Conservation (phyloP, 495 filamentous ascomycete genomes). For the Cercophora scortea region DNA sequence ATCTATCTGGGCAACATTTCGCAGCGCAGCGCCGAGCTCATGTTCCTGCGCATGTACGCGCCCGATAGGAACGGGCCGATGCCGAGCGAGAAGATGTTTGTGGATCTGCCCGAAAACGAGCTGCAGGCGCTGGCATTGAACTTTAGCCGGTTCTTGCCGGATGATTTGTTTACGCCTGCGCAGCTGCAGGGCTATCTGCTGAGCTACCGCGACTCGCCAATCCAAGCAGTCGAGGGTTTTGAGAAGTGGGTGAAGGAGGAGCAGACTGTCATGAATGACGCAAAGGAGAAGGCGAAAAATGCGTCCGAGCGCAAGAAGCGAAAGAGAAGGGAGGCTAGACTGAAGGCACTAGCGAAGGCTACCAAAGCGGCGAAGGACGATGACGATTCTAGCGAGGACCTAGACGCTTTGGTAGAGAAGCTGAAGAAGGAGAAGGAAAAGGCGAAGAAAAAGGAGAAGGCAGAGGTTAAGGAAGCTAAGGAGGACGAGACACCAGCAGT, state of each 20-base stretch:
- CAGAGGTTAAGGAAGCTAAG: neutral
- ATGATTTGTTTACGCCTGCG: conserved; percentile 53
- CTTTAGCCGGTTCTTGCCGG: conserved; percentile 46
- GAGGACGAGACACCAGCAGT: neutral
- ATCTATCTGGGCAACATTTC: conserved; percentile 49
- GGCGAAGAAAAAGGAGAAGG: neutral
- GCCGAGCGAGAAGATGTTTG: conserved; percentile 2
- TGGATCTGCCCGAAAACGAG: conserved; percentile 10
- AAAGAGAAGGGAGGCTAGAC: conserved; percentile 7
- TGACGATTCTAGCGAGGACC: neutral
- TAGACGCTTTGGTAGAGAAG: neutral
- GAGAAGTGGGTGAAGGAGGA: conserved; percentile 39
- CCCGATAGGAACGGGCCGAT: conserved; percentile 13
- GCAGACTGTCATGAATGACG: conserved; percentile 12
- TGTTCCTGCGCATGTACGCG: conserved; percentile 45
- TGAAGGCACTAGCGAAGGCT: neutral
- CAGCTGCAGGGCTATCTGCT: conserved; percentile 62
- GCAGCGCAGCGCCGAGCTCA: conserved; percentile 31
- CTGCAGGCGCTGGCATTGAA: conserved; percentile 37
- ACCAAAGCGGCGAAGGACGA: neutral
- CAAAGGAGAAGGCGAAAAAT: conserved; percentile 10
- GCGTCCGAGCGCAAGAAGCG: conserved; percentile 7
- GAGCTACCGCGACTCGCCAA: conserved; percentile 43
- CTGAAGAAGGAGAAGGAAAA: neutral
- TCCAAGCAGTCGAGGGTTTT: conserved; percentile 38